Evolutionary conservation across 2,329 filamentous ascomycete species (phyloP).

Genomic region (Fusarium secorum): DNA sequence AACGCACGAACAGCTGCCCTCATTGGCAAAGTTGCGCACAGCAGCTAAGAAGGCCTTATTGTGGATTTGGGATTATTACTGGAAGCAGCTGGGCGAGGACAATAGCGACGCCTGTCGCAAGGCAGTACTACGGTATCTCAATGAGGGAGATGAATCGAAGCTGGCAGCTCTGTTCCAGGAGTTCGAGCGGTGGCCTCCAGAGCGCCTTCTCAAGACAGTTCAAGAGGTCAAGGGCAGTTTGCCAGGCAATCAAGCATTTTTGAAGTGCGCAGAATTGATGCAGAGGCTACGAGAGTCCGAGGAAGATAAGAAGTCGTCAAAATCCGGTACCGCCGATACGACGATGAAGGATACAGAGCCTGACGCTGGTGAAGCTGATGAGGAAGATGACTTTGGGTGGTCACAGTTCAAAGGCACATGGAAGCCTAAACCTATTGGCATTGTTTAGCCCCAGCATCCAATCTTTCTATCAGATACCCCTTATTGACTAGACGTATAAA

Average conservation of each 20-base stretch:
- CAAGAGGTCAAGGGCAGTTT: constrained; percentile 51
- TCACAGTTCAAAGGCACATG: constrained; percentile 59
- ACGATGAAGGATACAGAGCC: constrained; percentile 14
- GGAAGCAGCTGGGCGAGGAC: constrained; percentile 61
- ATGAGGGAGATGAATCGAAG: constrained; percentile 44
- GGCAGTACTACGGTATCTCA: constrained; percentile 51
- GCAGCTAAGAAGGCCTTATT: constrained; percentile 74
- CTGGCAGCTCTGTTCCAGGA: constrained; percentile 39
- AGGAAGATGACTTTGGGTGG: constrained; percentile 52
- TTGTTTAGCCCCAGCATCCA: constrained; percentile 49
- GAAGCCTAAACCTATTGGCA: constrained; percentile 66
- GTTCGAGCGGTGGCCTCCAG: constrained; percentile 49
- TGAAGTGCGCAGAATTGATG: constrained; percentile 55
- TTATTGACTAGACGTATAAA: not conserved
- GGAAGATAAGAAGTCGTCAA: constrained; percentile 17
- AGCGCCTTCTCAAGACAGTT: constrained; percentile 49
- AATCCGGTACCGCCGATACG: constrained; percentile 4
- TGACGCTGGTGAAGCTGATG: constrained; percentile 36
- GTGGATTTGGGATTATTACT: constrained; percentile 94
- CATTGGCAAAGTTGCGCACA: constrained; percentile 73
- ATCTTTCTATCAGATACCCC: constrained; percentile 21
- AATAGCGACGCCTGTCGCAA: constrained; percentile 44
- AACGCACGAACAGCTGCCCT: constrained; percentile 87
- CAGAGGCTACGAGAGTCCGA: constrained; percentile 46
- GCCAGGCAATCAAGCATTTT: constrained; percentile 53